Evolutionary conservation across 148 eudicot species (phyloP), one percentile per base, ranked within the genome.

Genomic region (Chenopodium quinoa): DNA sequence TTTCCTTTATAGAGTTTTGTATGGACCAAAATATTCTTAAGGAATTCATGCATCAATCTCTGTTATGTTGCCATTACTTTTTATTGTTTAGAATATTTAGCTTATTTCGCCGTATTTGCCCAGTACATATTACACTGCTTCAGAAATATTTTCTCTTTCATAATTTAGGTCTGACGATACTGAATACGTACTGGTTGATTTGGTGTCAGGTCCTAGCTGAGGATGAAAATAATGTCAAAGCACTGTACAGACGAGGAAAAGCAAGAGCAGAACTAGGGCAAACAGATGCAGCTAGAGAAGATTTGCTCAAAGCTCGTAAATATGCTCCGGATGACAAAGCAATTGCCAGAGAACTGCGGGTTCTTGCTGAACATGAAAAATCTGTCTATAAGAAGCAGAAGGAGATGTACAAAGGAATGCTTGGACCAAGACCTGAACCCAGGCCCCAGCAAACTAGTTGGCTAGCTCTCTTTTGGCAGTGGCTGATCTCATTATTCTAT

Each of bases 201-300:
- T 69, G 66, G 6, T 80, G 13, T 25, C 80, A 93, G 99, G 98
- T 93, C 47, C 80, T 93, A 79, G 86, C 86, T 12, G 99, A 96
- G 87, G 99, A 96, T 62, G 91, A 89, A 84, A 90, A 89, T 77
- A 96, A 93, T 77, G 94, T 85, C 19, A 96, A 96, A 90, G 99
- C 98, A 16, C 84, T 96, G 58, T 94, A 92, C 74, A 87, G 98
- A 79, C 86, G 99, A 78, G 97, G 99, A 75, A 96, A 96, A 82
- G 97, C 99, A 52, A 90, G 87, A 82, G 89, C 97, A 34, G 94
- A 93, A 86, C 98, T 96, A 6, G 99, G 98, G 69, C 99, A 96
- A 90, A 94, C 93, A 70, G 99, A 93, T 60, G 92, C 94, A 62
- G 99, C 98, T 54, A 88, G 90, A 65, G 97, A 92, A 77, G 99